Evolutionary conservation across 495 filamentous ascomycete genomes (phyloP), one percentile per base, ranked within the genome.

Genomic region (Talaromyces proteolyticus): DNA sequence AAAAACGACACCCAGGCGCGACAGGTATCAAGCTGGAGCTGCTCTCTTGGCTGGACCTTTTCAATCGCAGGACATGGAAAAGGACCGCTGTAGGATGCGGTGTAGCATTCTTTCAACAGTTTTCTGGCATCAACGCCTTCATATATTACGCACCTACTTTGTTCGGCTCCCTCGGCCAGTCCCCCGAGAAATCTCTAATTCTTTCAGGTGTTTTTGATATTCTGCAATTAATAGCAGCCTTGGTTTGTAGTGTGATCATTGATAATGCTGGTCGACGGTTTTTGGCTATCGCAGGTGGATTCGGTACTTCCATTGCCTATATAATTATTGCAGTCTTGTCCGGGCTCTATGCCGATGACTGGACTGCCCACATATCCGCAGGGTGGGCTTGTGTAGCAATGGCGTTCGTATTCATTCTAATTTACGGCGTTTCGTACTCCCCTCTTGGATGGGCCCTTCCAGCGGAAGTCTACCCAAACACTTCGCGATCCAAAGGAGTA

Each of bases 131-230:
- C 6, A 62, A 64, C 47, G 61, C 61, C 0, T 61, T 65, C 17
- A 52, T 67, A 1, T 67, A 67, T 55, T 66, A 66, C 45, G 61
- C 63, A 1, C 56, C 61, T 2, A 62, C 51, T 2, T 54, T 66
- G 24, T 66, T 66, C 50, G 36, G 26, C 24, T 37, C 47, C 3
- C 24, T 66, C 3, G 61, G 63, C 2, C 57, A 62, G 24, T 38
- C 44, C 26, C 48, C 52, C 36, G 42, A 62, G 5, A 62, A 40
- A 23, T 52, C 56, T 0, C 48, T 64, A 2, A 64, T 62, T 46
- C 54, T 64, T 1, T 64, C 59, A 3, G 61, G 59, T 4, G 50
- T 64, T 17, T 34, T 64, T 6, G 62, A 64, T 22, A 51, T 64
- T 24, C 47, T 39, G 43, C 61, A 64, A 44, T 38, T 65, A 1